Conservation (phyloP, 805 yeast species). For the Candida mattraensis region DNA sequence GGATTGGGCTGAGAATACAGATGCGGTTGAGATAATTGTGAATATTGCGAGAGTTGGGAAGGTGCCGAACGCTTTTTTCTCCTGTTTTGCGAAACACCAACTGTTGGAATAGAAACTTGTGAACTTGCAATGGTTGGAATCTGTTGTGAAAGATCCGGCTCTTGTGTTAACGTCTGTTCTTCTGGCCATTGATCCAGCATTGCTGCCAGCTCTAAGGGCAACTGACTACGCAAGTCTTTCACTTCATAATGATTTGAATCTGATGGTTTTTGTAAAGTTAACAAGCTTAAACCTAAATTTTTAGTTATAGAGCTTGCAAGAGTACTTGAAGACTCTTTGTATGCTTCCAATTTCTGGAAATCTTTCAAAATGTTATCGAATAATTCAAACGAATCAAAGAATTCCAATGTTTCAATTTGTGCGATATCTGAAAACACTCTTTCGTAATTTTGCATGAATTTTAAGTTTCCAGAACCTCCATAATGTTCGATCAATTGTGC, state of each 20-base stretch:
- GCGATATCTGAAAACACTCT: slow-evolving; percentile 15
- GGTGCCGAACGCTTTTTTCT: slow-evolving; percentile 1
- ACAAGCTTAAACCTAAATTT: slow-evolving; percentile 15
- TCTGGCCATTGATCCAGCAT: slow-evolving; percentile 22
- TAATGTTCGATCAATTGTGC: slow-evolving; percentile 31
- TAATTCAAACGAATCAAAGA: slow-evolving; percentile 1
- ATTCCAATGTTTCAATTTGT: background rate
- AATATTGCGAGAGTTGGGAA: background rate
- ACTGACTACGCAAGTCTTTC: slow-evolving; percentile 4
- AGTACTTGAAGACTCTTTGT: slow-evolving; percentile 1
- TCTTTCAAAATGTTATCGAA: slow-evolving; percentile 8
- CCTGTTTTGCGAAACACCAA: slow-evolving; percentile 11
- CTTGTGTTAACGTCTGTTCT: too few relatives aligned
- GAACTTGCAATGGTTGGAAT: background rate
- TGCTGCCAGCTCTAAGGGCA: slow-evolving; percentile 11
- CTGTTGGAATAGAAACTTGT: slow-evolving; percentile 10
- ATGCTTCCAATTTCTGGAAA: slow-evolving; percentile 13
- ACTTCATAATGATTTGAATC: slow-evolving; percentile 1
- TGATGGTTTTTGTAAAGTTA: slow-evolving; percentile 9
- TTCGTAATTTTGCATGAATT: slow-evolving; percentile 12
- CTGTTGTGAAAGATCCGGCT: too few relatives aligned
- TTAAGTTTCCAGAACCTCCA: slow-evolving; percentile 16
- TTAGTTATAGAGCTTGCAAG: slow-evolving; percentile 6
- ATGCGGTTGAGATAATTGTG: slow-evolving; percentile 1
- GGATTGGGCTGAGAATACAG: too few relatives aligned